Base-by-base conservation (phyloP, 1,139 yeast genomes). In the Kurtzmaniella quercitrusa region DNA sequence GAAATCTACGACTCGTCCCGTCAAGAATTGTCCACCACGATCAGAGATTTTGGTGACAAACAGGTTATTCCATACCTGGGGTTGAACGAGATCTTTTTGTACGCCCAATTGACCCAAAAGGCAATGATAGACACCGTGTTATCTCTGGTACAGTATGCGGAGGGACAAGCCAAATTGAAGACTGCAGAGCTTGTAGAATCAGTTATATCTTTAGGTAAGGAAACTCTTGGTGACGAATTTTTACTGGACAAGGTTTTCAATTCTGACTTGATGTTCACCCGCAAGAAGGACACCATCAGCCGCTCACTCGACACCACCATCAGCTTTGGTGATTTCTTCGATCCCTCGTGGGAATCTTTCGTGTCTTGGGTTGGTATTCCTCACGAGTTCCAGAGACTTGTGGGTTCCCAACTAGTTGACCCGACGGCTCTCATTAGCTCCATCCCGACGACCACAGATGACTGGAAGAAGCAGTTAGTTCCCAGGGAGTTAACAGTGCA, bases 241-340 rank as follows among this genome's bases (percentile, higher is more conserved):
- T 68, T 81, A 65, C 75, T 67, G 41, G 82, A 81, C 48, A 84
- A 85, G 50, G 77, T 76, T 10, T 91, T 93, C 66, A 80, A 86
- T 46, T 78, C 87, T 14, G 85, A 81, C 21, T 75, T 85, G 41
- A 93, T 93, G 98, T 93, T 90, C 54, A 78, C 89, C 2, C 80
- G 91, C 53, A 75, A 75, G 45, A 77, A 76, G 39, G 96, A 93
- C 55, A 62, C 76, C 5, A 65, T 82, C 37, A 75, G 80, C 34
- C 80, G 84, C 51, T 72, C 77, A 41, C 67, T 91, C 39, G 70
- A 76, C 48, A 77, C 81, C 33, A 75, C 77, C 33, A 74, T 91
- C 40, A 79, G 82, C 14, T 44, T 86, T 2, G 46, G 72, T 15
- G 98, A 93, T 61, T 82, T 90, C 53, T 72, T 91, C 57, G 95